Evolutionary conservation across 371 early-diverging fungal genomes (phyloP).

Genomic region (Smittium mucronatum): DNA sequence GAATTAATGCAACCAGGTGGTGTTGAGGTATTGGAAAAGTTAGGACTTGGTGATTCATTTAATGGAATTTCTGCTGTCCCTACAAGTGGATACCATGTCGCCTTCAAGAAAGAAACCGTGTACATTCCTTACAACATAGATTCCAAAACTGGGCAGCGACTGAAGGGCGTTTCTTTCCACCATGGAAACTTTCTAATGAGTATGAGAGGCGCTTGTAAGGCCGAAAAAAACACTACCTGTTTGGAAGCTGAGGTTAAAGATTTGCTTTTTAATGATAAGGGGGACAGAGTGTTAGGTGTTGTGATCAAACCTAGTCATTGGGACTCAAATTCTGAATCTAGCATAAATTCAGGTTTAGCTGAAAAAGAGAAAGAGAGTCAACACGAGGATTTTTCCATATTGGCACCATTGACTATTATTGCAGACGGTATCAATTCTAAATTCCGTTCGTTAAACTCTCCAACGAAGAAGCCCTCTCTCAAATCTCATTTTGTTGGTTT

Average conservation of each 20-base stretch:
- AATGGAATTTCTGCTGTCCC: conserved; percentile 78
- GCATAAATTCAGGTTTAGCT: neutral
- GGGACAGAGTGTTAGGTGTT: conserved; percentile 1
- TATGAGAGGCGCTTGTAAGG: conserved; percentile 52
- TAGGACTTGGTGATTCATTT: conserved; percentile 58
- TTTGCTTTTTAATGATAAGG: conserved; percentile 34
- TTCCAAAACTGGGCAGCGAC: conserved; percentile 34
- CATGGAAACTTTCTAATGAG: conserved; percentile 86
- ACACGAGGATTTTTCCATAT: conserved; percentile 1
- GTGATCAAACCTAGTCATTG: conserved; percentile 8
- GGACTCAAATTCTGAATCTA: neutral
- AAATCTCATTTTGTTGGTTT: conserved; percentile 37
- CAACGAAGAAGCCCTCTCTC: conserved; percentile 12
- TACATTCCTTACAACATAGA: conserved; percentile 47
- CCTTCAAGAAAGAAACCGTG: conserved; percentile 38
- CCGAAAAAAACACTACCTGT: conserved; percentile 48
- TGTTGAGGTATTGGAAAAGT: conserved; percentile 53
- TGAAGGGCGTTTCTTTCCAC: conserved; percentile 74
- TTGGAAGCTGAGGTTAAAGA: conserved; percentile 58
- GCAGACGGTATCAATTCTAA: conserved; percentile 90
- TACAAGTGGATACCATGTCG: conserved; percentile 74
- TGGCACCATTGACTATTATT: conserved; percentile 47
- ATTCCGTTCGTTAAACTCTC: conserved; percentile 44
- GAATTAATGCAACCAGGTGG: conserved; percentile 93
- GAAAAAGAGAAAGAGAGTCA: neutral